A percentile compares a stretch with the other conserved stretches of the same genome.
Conservation (phyloP, 768 basidiomycete species). For the Auricularia heimuer region DNA sequence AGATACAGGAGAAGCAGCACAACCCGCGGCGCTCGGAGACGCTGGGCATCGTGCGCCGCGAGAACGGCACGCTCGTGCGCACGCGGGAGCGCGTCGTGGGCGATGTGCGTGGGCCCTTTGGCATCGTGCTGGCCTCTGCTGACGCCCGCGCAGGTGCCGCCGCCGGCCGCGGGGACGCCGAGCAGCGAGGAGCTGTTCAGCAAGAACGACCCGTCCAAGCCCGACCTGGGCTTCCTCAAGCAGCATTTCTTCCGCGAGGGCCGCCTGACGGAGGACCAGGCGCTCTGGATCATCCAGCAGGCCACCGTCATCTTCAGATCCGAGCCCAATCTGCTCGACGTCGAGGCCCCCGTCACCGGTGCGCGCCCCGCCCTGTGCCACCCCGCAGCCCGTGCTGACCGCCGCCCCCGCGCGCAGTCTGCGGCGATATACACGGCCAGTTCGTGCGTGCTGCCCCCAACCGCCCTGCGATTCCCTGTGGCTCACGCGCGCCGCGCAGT, state of each 20-base stretch:
- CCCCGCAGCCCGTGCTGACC: background rate
- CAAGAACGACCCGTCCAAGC: slow-evolving; percentile 25
- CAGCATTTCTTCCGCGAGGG: slow-evolving; percentile 88
- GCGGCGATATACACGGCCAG: slow-evolving; percentile 97
- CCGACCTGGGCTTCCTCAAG: slow-evolving; percentile 73
- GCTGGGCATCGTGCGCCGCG: background rate
- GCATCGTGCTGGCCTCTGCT: background rate
- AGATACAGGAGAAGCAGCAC: slow-evolving; percentile 43
- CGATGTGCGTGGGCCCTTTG: slow-evolving; percentile 50
- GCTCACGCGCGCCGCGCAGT: slow-evolving; percentile 36
- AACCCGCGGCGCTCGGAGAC: slow-evolving; percentile 73
- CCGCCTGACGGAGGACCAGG: slow-evolving; percentile 71
- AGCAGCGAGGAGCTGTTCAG: background rate
- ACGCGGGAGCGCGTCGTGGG: slow-evolving; percentile 95
- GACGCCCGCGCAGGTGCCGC: background rate
- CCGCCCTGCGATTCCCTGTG: background rate
- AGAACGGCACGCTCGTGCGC: slow-evolving; percentile 32
- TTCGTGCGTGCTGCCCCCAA: slow-evolving; percentile 45
- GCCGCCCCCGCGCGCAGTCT: slow-evolving; percentile 41
- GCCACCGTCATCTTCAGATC: slow-evolving; percentile 53
- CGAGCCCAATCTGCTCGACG: slow-evolving; percentile 80
- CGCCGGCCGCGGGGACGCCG: background rate
- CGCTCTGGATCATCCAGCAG: slow-evolving; percentile 67
- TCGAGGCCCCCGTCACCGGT: slow-evolving; percentile 89
- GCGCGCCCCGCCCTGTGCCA: slow-evolving; percentile 16